Evolutionary conservation across 202 grass and related monocot species (phyloP), one percentile per base, ranked within the genome.

Genomic region (Saccharum hybrid): DNA sequence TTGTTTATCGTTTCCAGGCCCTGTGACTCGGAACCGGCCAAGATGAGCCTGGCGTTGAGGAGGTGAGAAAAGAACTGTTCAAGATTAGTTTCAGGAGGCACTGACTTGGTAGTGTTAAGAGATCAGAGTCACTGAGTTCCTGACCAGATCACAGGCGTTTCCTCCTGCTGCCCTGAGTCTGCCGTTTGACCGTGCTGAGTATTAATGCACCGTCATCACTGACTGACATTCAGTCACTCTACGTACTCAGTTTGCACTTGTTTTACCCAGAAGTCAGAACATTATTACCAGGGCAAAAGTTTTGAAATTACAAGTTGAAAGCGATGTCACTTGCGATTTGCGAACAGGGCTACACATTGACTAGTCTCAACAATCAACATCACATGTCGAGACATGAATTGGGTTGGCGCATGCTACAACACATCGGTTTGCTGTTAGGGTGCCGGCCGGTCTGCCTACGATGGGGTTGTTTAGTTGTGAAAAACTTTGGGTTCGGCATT

Each of bases 1-100:
- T 86, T 70, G 71, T 86, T 76, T 82, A 71, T 40, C 71, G 37
- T 51, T 82, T 82, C 18, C 2, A 60, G 48, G 37, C 28, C 28
- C 18, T 36, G 63, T 19, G n/a, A 28, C 19, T 40, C 16, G 31
- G 56, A 22, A 19, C 37, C 2, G 26, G 10, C 31, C n/a, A 28
- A 21, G 3, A 72, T 16, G 63, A 73, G 41, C 30, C 22, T 26
- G 10, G 10, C 19, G 62, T 42, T 22, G 62, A 21, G 21, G 68
- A n/a, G 30, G 12, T 2, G 66, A 30, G 45, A 8, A 48, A 45
- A 64, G 21, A 41, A 68, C 12, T 4, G 23, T 49, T n/a, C 71
- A 48, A 48, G 38, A 31, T 38, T 5, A 56, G 34, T 37, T 43
- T 13, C 11, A 46, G 45, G 45, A 48, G 45, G 45, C 13, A 3